Conservation (phyloP, 495 filamentous ascomycete species). For the Aspergillus heteromorphus region DNA sequence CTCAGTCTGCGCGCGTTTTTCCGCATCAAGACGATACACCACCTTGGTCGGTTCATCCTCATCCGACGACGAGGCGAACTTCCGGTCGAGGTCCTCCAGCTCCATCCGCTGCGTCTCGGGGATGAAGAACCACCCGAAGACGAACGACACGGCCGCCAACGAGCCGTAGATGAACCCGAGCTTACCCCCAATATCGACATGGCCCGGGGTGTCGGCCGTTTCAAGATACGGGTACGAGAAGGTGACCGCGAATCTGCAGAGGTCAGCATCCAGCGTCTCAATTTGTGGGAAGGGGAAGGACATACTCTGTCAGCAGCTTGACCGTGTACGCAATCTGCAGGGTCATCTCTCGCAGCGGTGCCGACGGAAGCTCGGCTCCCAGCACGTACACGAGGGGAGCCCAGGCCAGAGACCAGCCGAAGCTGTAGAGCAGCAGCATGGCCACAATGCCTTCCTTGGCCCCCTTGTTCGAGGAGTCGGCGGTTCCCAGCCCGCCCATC, state of each 20-base stretch:
- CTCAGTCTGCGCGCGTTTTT: too few relatives aligned
- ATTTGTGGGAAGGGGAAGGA: background rate
- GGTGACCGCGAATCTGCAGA: constrained; percentile 12
- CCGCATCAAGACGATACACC: background rate
- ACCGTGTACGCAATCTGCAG: constrained; percentile 3
- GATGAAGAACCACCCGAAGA: constrained; percentile 8
- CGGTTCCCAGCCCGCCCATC: background rate
- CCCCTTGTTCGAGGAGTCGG: background rate
- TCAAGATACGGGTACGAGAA: constrained; percentile 11
- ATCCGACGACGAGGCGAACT: constrained; percentile 1
- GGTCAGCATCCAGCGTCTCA: too few relatives aligned
- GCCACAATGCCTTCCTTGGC: background rate
- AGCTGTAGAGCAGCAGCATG: background rate
- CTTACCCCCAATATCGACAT: constrained; percentile 1
- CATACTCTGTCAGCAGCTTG: background rate
- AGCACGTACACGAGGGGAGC: background rate
- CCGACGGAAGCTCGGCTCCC: background rate
- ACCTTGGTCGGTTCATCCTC: background rate
- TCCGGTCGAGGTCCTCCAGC: constrained; percentile 7
- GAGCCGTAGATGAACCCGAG: constrained; percentile 11
- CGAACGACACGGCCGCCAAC: background rate
- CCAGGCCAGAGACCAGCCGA: background rate
- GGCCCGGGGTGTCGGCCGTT: background rate
- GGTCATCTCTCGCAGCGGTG: background rate
- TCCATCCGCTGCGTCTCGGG: constrained; percentile 7